Percentiles rank a stretch among this genome's conserved stretches.
Conservation (phyloP, 2,329 filamentous ascomycete species). For the Celoporthe dispersa region DNA sequence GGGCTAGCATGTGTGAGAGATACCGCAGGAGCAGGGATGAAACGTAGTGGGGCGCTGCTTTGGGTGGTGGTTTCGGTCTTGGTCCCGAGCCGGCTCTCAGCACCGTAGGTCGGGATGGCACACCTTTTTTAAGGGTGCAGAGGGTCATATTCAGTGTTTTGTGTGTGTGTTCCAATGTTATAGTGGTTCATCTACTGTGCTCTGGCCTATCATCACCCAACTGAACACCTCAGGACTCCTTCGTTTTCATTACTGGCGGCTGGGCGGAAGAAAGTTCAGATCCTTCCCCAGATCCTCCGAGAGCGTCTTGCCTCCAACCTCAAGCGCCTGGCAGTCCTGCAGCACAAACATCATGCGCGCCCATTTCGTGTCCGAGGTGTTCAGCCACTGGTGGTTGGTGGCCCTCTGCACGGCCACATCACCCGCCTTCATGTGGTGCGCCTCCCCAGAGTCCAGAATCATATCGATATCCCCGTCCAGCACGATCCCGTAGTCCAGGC, state of each 20-base stretch:
- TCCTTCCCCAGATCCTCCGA: not conserved
- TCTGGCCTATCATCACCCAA: no score
- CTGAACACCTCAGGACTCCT: no score
- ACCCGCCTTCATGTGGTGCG: conserved; percentile 5
- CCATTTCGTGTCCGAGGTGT: not conserved
- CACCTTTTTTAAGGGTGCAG: no score
- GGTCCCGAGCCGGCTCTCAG: no score
- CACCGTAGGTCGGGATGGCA: no score
- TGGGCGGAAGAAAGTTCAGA: not conserved
- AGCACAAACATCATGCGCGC: conserved; percentile 5
- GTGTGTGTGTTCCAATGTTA: no score
- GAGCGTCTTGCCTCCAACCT: not conserved
- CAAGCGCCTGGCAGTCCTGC: conserved; percentile 2
- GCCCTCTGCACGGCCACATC: not conserved
- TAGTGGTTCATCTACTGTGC: no score
- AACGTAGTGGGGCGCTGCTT: no score
- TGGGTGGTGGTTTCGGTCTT: no score
- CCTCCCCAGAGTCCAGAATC: not conserved
- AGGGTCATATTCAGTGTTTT: no score
- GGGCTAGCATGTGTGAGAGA: no score
- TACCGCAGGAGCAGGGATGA: no score
- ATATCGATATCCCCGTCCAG: not conserved
- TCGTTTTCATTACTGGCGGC: not conserved
- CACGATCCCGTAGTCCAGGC: conserved; percentile 33
- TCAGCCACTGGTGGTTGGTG: conserved; percentile 6